Evolutionary conservation across 2,329 filamentous ascomycete species (phyloP), one percentile per base, ranked within the genome.

Genomic region (Talaromyces marneffei): DNA sequence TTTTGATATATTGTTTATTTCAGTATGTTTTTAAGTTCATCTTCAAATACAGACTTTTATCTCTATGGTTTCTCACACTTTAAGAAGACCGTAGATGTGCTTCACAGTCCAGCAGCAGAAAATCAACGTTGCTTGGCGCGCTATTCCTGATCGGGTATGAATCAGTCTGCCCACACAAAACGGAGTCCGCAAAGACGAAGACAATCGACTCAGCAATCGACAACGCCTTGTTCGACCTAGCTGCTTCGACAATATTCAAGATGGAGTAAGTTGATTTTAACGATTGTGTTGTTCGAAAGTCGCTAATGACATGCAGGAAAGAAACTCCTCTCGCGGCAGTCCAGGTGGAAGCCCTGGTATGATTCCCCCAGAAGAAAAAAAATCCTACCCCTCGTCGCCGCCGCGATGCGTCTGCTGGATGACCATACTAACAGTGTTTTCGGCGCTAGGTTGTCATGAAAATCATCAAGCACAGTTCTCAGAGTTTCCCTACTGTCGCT

Each of bases 381-480:
- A 68, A 70, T 69, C 63, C 65, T 64, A 65, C 65, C 65, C 63
- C 66, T 55, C 73, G 62, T 72, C 58, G 53, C 54, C 52, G 56
- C 62, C 63, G 20, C 20, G 8, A 39, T 40, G 37, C 7, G 65
- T 66, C 66, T 67, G 63, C 62, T 63, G 64, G 62, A 65, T 40
- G 44, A 54, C 12, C 55, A 65, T 57, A 69, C 70, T 75, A 55
- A 57, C 73, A 62, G 58, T 55, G 55, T 53, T 27, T 29, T 14
- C 40, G 63, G 53, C 27, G 69, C 62, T 68, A 94, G 90, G 90
- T 95, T 72, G 90, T 96, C 69, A 93, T 97, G 89, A 96, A 97
- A 83, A 92, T 97, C 76, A 92, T 95, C 78, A 97, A 95, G 80
- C 92, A 97, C 82, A 91, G 90, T 80, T 89, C 91, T 62, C 85